A percentile compares a stretch with the other conserved stretches of the same genome.
phyloP scores from a whole-genome alignment of 257 asterid genomes.

The Solanum peruvianum region DNA sequence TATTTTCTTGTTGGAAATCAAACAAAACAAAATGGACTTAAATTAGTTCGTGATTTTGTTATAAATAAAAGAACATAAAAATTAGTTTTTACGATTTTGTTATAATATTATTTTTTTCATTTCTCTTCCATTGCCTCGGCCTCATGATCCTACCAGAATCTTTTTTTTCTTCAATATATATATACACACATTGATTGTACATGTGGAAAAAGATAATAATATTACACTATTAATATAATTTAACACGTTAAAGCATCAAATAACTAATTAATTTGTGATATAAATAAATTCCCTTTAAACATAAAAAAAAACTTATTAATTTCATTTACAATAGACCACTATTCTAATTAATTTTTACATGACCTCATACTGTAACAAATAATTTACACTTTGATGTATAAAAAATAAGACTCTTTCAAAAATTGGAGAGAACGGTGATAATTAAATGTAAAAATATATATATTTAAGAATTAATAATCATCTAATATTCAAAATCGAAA shows the following conservation, averaged over 20 bases:
- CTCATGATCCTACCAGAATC: neutral
- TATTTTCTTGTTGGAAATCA: conserved; percentile 21
- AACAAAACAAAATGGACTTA: neutral
- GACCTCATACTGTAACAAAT: neutral
- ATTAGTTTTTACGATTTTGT: neutral
- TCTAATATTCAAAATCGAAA: neutral
- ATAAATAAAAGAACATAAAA: neutral
- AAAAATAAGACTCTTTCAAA: neutral
- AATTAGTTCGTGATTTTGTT: neutral
- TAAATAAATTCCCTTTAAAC: too few relatives aligned
- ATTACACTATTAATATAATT: neutral
- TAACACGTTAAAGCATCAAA: neutral
- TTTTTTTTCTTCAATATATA: neutral
- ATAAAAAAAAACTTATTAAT: too few relatives aligned
- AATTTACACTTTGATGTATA: neutral
- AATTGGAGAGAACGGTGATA: neutral
- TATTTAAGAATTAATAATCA: neutral
- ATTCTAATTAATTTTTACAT: neutral
- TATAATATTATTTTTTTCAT: too few relatives aligned
- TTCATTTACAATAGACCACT: neutral
- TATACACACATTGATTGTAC: neutral
- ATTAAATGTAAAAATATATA: neutral
- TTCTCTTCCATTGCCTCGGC: neutral
- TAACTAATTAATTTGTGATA: too few relatives aligned
- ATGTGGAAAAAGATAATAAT: neutral